A percentile compares a stretch with the other conserved stretches of the same genome.
phyloP scores from a whole-genome alignment of 148 eudicot species.

The Beta vulgaris region DNA sequence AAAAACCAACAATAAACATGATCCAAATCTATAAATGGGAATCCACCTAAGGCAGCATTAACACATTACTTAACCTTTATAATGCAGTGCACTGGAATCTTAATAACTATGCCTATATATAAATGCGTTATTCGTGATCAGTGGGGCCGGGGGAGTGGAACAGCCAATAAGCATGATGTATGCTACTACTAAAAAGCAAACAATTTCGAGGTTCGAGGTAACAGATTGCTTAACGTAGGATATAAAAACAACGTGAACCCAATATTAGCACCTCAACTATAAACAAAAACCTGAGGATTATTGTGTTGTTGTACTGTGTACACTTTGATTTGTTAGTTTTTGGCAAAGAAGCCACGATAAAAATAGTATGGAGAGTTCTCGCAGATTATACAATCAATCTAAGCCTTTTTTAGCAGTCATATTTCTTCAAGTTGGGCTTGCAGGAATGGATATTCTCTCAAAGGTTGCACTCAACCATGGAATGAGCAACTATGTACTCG shows the following conservation, averaged over 20 bases:
- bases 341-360: not conserved
- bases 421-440: constrained; percentile 72
- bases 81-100: constrained; percentile 26
- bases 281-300: not conserved
- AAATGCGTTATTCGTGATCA: constrained; percentile 13
- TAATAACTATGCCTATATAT: not conserved
- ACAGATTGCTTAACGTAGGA: not conserved
- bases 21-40: constrained; percentile 13
- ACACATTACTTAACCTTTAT: constrained; percentile 2
- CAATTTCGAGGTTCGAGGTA: not conserved
- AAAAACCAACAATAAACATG: not conserved
- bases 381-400: constrained; percentile 28
- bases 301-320: too few relatives aligned
- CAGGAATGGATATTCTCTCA: constrained; percentile 89
- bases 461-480: constrained; percentile 80
- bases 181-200: not conserved
- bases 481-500: constrained; percentile 91
- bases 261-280: not conserved
- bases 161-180: constrained; percentile 16
- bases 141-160: constrained; percentile 21
- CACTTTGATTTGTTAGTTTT: too few relatives aligned
- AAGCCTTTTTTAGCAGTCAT: constrained; percentile 70
- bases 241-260: not conserved
- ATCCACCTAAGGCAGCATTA: constrained; percentile 27
- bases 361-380: constrained; percentile 26